These are phyloP conservation scores for Stropharia rugosoannulata DNA, from an alignment of 768 basidiomycete genomes.

Conservation along the genomic window DNA sequence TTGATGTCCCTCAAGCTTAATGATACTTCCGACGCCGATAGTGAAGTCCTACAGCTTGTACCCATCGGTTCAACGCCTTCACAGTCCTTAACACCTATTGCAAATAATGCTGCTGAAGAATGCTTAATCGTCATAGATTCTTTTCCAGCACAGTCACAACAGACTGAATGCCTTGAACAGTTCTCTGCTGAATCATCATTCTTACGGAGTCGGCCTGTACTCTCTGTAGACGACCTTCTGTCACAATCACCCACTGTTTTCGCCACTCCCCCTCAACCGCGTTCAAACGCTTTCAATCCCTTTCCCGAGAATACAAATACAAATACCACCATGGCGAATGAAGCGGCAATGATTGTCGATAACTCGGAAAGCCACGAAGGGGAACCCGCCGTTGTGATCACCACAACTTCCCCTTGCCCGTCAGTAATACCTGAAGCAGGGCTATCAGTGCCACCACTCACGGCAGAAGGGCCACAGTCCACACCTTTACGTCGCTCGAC, in stretches of 20 bases:
- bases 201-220: not conserved
- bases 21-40: conserved; percentile 5
- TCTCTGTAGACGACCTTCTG: conserved; percentile 20
- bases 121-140: conserved; percentile 37
- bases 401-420: too few relatives aligned
- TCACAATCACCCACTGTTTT: conserved; percentile 13
- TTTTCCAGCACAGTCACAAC: conserved; percentile 21
- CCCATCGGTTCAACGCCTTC: not conserved
- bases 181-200: not conserved
- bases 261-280: not conserved
- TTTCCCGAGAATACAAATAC: not conserved
- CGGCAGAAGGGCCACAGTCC: conserved; percentile 10
- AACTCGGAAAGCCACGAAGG: not conserved
- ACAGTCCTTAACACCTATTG: too few relatives aligned
- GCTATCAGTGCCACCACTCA: not conserved
- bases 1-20: conserved; percentile 18
- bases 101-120: not conserved
- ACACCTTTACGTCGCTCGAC: conserved; percentile 37
- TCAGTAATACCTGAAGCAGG: too few relatives aligned
- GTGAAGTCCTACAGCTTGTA: not conserved
- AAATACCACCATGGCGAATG: not conserved
- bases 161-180: not conserved
- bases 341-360: not conserved
- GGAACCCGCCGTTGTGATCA: too few relatives aligned
- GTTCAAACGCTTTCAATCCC: not conserved